These are phyloP conservation scores for Spinellus fusiger DNA, from an alignment of 192 early-diverging fungal species.

Conservation along the genomic window DNA sequence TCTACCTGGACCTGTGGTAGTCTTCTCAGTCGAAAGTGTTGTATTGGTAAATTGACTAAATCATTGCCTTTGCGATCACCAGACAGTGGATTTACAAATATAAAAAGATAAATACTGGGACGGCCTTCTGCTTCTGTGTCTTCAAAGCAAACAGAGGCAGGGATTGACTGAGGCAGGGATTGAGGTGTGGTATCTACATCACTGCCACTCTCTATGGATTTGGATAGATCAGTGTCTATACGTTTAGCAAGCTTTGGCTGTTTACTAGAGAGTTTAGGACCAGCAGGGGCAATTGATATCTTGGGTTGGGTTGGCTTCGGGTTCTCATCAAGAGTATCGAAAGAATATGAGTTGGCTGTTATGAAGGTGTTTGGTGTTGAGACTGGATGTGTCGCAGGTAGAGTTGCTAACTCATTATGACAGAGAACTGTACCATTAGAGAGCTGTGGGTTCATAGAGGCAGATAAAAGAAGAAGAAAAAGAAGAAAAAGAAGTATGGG, in stretches of 20 bases:
- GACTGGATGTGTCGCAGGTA: no score
- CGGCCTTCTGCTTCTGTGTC: conserved; percentile 19
- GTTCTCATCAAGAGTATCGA: not conserved
- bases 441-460: no score
- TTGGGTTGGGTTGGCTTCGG: not conserved
- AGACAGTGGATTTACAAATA: conserved; percentile 70
- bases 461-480: no score
- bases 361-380: not conserved
- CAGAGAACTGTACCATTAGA: no score
- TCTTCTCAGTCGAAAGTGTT: conserved; percentile 61
- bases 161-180: not conserved
- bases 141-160: conserved; percentile 17
- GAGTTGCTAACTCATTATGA: no score
- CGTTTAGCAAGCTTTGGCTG: not conserved
- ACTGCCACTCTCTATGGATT: not conserved
- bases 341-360: not conserved
- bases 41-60: conserved; percentile 53
- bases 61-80: conserved; percentile 62
- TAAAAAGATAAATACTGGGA: conserved; percentile 60
- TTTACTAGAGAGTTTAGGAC: not conserved
- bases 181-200: not conserved
- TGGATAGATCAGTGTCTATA: no score
- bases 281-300: not conserved
- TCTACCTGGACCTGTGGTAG: conserved; percentile 66
- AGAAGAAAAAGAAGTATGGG: no score